Conservation (phyloP, 108 stramenopile species). For the Seminavis robusta region DNA sequence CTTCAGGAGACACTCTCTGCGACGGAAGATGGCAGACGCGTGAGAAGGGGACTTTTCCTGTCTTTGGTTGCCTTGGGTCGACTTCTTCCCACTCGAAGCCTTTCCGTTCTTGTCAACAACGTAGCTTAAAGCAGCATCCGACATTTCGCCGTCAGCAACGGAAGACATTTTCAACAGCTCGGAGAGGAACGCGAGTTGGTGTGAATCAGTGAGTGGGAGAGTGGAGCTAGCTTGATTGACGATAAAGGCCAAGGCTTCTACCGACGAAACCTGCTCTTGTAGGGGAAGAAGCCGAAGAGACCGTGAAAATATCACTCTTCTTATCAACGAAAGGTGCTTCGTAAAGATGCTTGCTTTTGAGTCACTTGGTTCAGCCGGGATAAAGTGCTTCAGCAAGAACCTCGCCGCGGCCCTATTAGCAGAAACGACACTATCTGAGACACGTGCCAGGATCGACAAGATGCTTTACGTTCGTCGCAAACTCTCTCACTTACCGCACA, state of each 20-base stretch:
- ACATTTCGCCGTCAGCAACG: conserved; percentile 86
- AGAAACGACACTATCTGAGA: no score
- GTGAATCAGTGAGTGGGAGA: conserved; percentile 59
- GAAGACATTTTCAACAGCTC: conserved; percentile 82
- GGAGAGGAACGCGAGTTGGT: conserved; percentile 67
- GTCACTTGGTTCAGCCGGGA: not conserved
- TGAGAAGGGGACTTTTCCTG: conserved; percentile 15
- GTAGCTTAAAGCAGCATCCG: conserved; percentile 47
- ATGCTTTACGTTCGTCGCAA: no score
- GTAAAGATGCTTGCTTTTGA: not conserved
- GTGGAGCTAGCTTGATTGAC: conserved; percentile 53
- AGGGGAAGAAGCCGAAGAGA: conserved; percentile 66
- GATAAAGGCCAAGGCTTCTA: conserved; percentile 67
- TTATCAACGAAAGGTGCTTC: conserved; percentile 25
- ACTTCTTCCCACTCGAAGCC: conserved; percentile 40
- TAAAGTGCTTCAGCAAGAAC: not conserved
- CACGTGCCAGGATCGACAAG: no score
- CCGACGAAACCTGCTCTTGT: conserved; percentile 69
- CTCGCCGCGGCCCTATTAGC: conserved; percentile 4
- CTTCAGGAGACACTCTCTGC: conserved; percentile 46
- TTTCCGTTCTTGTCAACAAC: conserved; percentile 81
- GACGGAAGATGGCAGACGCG: conserved; percentile 60
- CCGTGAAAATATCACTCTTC: conserved; percentile 67
- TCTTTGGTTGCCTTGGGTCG: not conserved
- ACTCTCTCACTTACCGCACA: conserved; percentile 64